Conservation (phyloP, 2,329 filamentous ascomycete genomes). For the Sporothrix dimorphospora region DNA sequence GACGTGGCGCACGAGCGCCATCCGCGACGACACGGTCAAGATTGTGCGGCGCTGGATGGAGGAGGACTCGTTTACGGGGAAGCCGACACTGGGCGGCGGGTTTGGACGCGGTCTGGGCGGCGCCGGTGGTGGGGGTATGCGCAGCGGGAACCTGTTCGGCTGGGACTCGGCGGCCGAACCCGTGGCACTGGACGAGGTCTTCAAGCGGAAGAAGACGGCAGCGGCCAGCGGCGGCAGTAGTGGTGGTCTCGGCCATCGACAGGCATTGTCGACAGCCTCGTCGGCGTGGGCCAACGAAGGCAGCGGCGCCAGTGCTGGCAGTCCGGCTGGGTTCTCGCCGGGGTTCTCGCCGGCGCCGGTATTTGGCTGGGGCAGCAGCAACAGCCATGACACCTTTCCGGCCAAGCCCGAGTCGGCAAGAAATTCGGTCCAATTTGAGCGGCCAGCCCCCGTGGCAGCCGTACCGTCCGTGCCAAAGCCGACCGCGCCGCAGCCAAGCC, state of each 20-base stretch:
- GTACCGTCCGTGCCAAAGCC: background rate
- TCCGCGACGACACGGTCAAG: conserved; percentile 58
- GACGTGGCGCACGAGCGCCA: conserved; percentile 59
- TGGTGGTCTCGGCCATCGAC: background rate
- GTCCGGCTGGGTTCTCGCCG: background rate
- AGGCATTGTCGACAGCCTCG: background rate
- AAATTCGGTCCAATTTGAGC: conserved; percentile 19
- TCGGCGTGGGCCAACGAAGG: conserved; percentile 14
- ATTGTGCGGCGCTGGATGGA: conserved; percentile 69
- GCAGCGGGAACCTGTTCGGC: conserved; percentile 58
- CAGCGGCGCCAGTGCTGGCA: background rate
- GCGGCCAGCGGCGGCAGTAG: background rate
- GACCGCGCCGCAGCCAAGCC: background rate
- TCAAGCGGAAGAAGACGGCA: conserved; percentile 43
- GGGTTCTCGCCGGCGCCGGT: conserved; percentile 16
- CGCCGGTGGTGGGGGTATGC: conserved; percentile 41
- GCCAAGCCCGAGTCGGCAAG: conserved; percentile 11
- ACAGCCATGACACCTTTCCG: background rate
- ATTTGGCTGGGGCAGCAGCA: conserved; percentile 20
- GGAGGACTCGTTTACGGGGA: conserved; percentile 61
- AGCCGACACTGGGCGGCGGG: conserved; percentile 46
- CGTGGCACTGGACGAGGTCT: conserved; percentile 53
- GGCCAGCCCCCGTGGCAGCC: background rate
- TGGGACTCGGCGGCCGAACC: conserved; percentile 61
- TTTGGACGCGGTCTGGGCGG: background rate